phyloP scores from a whole-genome alignment of 768 basidiomycete species.

The Phylloporus scabripes region DNA sequence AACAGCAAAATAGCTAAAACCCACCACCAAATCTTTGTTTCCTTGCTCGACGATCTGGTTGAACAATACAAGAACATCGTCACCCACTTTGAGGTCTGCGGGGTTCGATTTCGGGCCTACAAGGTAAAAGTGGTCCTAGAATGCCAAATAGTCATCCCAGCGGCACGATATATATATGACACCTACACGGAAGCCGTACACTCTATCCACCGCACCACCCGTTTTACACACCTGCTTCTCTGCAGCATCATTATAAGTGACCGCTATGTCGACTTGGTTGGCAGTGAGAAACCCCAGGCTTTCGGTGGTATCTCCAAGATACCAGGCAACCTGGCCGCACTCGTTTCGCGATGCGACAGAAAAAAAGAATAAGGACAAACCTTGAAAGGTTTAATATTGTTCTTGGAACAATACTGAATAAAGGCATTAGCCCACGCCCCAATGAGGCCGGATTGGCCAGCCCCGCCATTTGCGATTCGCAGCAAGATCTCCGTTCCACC shows the following conservation, averaged over 20 bases:
- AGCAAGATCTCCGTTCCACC: conserved; percentile 31
- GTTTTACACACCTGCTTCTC: conserved; percentile 34
- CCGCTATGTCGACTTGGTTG: conserved; percentile 43
- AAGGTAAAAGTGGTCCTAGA: conserved; percentile 47
- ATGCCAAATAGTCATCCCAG: neutral
- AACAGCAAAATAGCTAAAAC: conserved; percentile 1
- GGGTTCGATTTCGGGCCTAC: conserved; percentile 47
- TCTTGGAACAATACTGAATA: conserved; percentile 26
- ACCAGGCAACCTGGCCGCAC: conserved; percentile 45
- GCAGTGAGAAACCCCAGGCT: conserved; percentile 39
- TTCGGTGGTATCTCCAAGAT: conserved; percentile 51
- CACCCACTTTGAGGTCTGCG: conserved; percentile 34
- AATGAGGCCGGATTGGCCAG: conserved; percentile 48
- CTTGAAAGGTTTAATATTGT: conserved; percentile 24
- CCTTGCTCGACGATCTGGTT: conserved; percentile 42
- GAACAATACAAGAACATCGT: conserved; percentile 38
- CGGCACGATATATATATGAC: neutral
- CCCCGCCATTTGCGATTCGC: conserved; percentile 47
- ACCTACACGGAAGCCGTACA: conserved; percentile 44
- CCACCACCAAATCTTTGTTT: conserved; percentile 39
- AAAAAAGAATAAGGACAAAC: conserved; percentile 28
- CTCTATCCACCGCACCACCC: conserved; percentile 30
- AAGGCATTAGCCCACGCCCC: conserved; percentile 44
- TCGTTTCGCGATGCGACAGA: neutral
- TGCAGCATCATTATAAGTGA: conserved; percentile 51